Evolutionary conservation across 257 asterid species (phyloP), one percentile per base, ranked within the genome.

Genomic region (Solanum virginianum): DNA sequence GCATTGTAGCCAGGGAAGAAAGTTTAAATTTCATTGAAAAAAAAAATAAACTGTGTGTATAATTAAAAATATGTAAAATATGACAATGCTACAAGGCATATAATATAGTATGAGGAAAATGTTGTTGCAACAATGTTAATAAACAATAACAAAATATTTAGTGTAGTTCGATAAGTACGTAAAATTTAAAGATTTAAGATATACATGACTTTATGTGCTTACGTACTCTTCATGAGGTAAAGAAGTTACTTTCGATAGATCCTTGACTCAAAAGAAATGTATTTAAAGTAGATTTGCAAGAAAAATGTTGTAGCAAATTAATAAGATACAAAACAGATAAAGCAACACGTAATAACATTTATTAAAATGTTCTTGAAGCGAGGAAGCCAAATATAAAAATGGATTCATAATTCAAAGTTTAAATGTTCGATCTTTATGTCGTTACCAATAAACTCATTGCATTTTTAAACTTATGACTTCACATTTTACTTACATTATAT

Each of bases 151-250:
- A 59, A 59, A 13, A n/a, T 59, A 7, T 26, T 4, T 4, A 57
- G 0, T 59, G 29, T 59, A 59, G 0, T 59, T n/a, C 4, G 0
- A 59, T 14, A n/a, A 4, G 3, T 59, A n/a, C 0, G 3, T 59
- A 6, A 3, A 1, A 6, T 20, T 20, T 10, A 6, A 20, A 2
- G 1, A 20, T 57, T 1, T 57, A 57, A 10, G 1, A 9, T 59
- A 0, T 13, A 10, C 3, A 3, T 2, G 32, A 0, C 1, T 3
- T 60, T 60, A 10, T 60, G 32, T 32, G 0, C 2, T 8, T 59
- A 10, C 41, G 6, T 36, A 36, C 41, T n/a, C 8, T 60, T 60
- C n/a, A 1, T 60, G 3, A 0, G 4, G 0, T 60, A 60, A 2
- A n/a, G 0, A 59, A 7, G 29, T 60, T 59, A 6, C 15, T n/a